These are phyloP conservation scores for Lactarius tabidus DNA, from an alignment of 768 basidiomycete species.

Conservation along the genomic window DNA sequence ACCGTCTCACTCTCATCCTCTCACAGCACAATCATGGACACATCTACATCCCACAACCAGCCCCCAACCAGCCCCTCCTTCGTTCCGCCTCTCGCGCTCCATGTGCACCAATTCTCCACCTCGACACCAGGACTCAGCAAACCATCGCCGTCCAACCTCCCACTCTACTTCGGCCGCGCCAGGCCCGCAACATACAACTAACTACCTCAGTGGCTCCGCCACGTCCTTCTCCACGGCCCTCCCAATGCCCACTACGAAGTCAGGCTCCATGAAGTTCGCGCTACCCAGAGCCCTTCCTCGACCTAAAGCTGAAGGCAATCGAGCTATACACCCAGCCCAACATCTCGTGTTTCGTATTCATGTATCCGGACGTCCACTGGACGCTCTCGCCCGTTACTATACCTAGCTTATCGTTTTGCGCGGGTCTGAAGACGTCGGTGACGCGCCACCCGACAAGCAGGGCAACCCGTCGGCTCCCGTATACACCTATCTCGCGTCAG, in stretches of 20 bases:
- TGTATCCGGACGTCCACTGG: constrained; percentile 71
- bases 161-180: constrained; percentile 47
- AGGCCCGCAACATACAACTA: constrained; percentile 39
- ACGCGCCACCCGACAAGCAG: constrained; percentile 56
- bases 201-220: constrained; percentile 44
- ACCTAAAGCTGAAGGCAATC: constrained; percentile 79
- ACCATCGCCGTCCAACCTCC: constrained; percentile 44
- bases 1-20: too few relatives aligned
- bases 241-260: constrained; percentile 27
- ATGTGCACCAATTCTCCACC: constrained; percentile 44
- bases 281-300: constrained; percentile 67
- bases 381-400: constrained; percentile 74
- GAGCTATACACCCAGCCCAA: constrained; percentile 95
- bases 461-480: constrained; percentile 89
- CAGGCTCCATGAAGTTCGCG: constrained; percentile 57
- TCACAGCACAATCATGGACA: too few relatives aligned
- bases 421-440: constrained; percentile 52
- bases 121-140: constrained; percentile 32
- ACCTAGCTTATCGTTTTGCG: constrained; percentile 77
- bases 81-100: constrained; percentile 23
- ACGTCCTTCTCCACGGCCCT: constrained; percentile 16
- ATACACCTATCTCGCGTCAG: constrained; percentile 85
- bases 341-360: constrained; percentile 78
- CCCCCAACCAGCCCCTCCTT: constrained; percentile 26
- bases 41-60: too few relatives aligned